Base-by-base conservation (phyloP, 2,329 filamentous ascomycete species). In the Hirsutella thompsonii region DNA sequence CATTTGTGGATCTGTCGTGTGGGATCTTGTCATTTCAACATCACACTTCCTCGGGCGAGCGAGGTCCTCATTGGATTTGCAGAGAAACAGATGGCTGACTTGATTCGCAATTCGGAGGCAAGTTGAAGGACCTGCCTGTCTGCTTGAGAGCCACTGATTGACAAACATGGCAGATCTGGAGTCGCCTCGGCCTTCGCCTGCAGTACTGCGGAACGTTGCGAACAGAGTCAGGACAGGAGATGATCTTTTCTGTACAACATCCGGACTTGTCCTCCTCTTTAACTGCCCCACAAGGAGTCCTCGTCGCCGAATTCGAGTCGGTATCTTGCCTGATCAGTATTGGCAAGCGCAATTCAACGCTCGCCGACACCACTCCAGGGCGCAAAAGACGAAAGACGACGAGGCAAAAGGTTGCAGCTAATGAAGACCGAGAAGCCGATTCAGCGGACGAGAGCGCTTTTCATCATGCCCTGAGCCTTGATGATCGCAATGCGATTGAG, bases 221-320 rank as follows among this genome's bases (percentile, higher is more conserved):
- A 8, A n/a, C 38, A 2, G 42, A 46, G 16, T 26, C 48, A 5
- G 40, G 50, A 3, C 50, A 48, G 9, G 40, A 47, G 10, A 37
- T 60, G 8, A 42, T 46, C 1, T 63, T 64, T 33, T 60, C 55
- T 1, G 51, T 66, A 8, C 56, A 64, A 38, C 62, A 66, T 39
- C 53, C 58, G 3, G 53, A 57, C 32, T 37, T 61, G 16, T 49
- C 50, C 0, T 63, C 61, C 3, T 46, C 53, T 14, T 39, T 61
- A 20, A 21, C 52, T 5, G 47, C 56, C 5, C 61, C 61, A 1
- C 35, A 38, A 1, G 47, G 44, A 2, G 53, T 57, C 1, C 34
- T 39, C 3, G 51, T 46, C 5, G 52, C 53, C 1, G 48, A 49
- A 2, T 55, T 65, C 33, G 48, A 45, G 32, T 48, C 48, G 20